Conservation (phyloP, 805 yeast species). For the Teunomyces stri region DNA sequence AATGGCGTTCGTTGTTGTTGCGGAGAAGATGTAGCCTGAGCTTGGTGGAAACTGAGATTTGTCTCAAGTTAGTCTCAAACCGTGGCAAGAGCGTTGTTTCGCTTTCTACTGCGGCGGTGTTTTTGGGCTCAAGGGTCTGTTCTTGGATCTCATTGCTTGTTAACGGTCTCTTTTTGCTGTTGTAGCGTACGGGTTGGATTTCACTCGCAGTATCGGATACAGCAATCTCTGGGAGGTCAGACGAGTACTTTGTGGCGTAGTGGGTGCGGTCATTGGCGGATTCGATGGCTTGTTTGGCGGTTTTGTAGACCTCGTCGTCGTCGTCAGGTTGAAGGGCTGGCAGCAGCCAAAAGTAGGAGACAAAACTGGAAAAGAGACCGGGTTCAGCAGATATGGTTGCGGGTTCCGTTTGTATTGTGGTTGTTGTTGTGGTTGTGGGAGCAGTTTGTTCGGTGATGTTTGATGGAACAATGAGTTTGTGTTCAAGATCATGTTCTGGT, state of each 20-base stretch:
- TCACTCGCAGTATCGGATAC: conserved; percentile 35
- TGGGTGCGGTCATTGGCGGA: conserved; percentile 28
- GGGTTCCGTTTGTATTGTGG: background rate
- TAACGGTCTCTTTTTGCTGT: conserved; percentile 29
- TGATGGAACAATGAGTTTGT: background rate
- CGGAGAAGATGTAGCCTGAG: conserved; percentile 14
- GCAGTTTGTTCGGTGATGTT: background rate
- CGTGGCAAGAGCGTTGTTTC: conserved; percentile 12
- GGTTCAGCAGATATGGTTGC: background rate
- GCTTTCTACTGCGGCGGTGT: background rate
- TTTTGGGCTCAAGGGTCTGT: conserved; percentile 13
- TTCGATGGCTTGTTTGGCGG: conserved; percentile 34
- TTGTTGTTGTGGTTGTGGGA: background rate
- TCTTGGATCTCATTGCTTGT: conserved; percentile 37
- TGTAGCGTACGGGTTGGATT: conserved; percentile 31
- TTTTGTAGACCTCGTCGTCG: conserved; percentile 21
- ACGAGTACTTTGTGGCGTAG: conserved; percentile 28
- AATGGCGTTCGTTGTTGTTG: conserved; percentile 20
- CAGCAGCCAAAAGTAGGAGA: background rate
- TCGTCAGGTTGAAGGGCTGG: background rate
- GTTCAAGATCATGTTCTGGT: background rate
- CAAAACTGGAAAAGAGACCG: background rate
- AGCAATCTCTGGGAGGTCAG: conserved; percentile 23
- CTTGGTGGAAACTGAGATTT: conserved; percentile 18
- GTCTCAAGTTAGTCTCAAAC: conserved; percentile 16